phyloP scores from a whole-genome alignment of 768 basidiomycete genomes.

The Naganishia vishniacii region DNA sequence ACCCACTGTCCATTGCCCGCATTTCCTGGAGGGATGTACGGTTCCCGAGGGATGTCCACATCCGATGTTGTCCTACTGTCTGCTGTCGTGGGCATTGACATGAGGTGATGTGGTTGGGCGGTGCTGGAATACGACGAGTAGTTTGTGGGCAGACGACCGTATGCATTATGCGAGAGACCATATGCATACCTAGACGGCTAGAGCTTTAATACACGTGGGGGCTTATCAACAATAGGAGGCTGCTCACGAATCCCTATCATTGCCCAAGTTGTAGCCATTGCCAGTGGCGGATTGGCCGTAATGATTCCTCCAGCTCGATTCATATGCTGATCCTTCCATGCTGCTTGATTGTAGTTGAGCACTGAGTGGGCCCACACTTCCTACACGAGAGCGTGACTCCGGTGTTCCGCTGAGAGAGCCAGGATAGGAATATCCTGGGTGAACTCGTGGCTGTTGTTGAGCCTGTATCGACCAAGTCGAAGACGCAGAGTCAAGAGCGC shows the following conservation, averaged over 20 bases:
- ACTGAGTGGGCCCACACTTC: slow-evolving; percentile 5
- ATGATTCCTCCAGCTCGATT: slow-evolving; percentile 18
- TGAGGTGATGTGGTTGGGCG: slow-evolving; percentile 8
- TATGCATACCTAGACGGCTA: slow-evolving; percentile 8
- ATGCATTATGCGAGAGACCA: slow-evolving; percentile 7
- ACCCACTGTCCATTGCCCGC: background rate
- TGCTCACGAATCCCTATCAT: slow-evolving; percentile 3
- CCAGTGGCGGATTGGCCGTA: background rate
- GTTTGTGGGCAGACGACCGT: background rate
- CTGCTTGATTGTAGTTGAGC: background rate
- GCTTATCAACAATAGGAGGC: too few relatives aligned
- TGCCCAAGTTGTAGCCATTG: slow-evolving; percentile 4
- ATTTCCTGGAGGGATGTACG: slow-evolving; percentile 9
- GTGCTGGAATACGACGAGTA: slow-evolving; percentile 3
- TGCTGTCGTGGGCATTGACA: background rate
- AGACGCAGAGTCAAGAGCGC: slow-evolving; percentile 13
- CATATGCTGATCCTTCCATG: slow-evolving; percentile 15
- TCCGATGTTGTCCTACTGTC: background rate
- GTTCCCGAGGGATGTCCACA: slow-evolving; percentile 9
- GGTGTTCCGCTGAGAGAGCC: slow-evolving; percentile 6
- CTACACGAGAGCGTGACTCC: slow-evolving; percentile 7
- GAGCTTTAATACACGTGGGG: too few relatives aligned
- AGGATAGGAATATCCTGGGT: slow-evolving; percentile 17
- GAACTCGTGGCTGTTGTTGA: background rate
- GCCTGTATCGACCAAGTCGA: slow-evolving; percentile 11